phyloP scores from a whole-genome alignment of 164 flowering plant genomes.

The Stephania japonica region DNA sequence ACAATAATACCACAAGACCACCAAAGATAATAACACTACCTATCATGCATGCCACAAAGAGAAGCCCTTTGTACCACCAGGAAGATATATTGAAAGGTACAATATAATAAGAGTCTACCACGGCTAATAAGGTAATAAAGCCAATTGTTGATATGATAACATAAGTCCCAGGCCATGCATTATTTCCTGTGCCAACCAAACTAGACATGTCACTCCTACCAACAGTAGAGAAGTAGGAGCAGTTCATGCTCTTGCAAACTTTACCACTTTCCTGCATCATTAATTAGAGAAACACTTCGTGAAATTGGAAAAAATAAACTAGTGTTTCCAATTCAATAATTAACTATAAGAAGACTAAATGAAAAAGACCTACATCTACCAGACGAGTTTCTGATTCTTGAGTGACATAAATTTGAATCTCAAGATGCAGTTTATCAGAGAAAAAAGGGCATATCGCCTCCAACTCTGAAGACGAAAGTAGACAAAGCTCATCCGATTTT shows the following conservation, averaged over 20 bases:
- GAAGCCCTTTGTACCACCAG: conserved; percentile 84
- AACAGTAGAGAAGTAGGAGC: conserved; percentile 28
- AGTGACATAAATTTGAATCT: conserved; percentile 66
- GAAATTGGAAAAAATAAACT: background rate
- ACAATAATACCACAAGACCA: conserved; percentile 54
- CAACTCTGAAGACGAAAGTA: conserved; percentile 46
- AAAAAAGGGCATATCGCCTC: conserved; percentile 57
- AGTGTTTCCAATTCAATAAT: background rate
- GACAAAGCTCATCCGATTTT: conserved; percentile 66
- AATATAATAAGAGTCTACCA: conserved; percentile 47
- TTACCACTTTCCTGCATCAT: conserved; percentile 69
- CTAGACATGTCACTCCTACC: conserved; percentile 48
- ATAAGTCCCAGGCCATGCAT: conserved; percentile 66
- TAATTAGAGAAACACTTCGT: background rate
- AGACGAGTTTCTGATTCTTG: conserved; percentile 66
- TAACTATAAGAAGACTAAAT: background rate
- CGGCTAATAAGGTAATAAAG: conserved; percentile 34
- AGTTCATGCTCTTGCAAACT: conserved; percentile 14
- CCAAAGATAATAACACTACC: conserved; percentile 64
- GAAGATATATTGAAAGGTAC: conserved; percentile 34
- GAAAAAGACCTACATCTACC: conserved; percentile 34
- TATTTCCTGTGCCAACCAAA: conserved; percentile 81
- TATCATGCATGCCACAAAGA: conserved; percentile 55
- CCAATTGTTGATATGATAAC: conserved; percentile 53
- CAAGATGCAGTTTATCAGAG: conserved; percentile 45